Evolutionary conservation across 1,284 basidiomycete species (phyloP).

Genomic region (Boletus sp.): DNA sequence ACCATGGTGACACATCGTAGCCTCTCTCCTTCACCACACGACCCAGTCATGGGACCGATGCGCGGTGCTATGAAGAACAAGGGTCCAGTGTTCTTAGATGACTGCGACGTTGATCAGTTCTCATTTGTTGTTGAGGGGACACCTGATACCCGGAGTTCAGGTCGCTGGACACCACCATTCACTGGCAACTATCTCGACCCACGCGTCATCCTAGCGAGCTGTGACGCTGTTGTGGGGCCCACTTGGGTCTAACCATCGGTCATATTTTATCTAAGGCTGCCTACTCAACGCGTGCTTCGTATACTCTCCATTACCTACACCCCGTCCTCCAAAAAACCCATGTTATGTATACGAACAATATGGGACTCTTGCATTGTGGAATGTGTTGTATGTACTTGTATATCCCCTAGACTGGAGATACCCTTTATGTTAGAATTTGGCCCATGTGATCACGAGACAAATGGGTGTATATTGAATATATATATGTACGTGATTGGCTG

Average conservation of each 20-base stretch:
- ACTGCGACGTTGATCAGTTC: conserved; percentile 27
- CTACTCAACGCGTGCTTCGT: not conserved
- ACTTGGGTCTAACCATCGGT: conserved; percentile 19
- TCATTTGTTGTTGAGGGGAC: conserved; percentile 22
- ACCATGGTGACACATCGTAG: conserved; percentile 23
- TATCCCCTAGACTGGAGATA: conserved; percentile 26
- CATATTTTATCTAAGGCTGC: conserved; percentile 17
- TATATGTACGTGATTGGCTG: conserved; percentile 20
- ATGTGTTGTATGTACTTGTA: conserved; percentile 20
- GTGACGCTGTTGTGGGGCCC: conserved; percentile 21
- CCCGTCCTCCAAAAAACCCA: not conserved
- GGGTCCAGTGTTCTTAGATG: conserved; percentile 22
- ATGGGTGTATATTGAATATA: not conserved
- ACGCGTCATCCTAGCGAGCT: conserved; percentile 23
- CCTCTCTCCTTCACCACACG: conserved; percentile 22
- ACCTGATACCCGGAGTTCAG: conserved; percentile 15
- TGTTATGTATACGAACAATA: conserved; percentile 5
- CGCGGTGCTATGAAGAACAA: conserved; percentile 18
- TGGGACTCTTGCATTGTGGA: conserved; percentile 19
- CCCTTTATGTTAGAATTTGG: conserved; percentile 13
- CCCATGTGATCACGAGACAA: not conserved
- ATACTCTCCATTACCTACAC: not conserved
- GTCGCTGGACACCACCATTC: conserved; percentile 29
- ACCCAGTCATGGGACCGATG: conserved; percentile 5
- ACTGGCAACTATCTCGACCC: conserved; percentile 26